Evolutionary conservation across 805 yeast species (phyloP), one percentile per base, ranked within the genome.

Genomic region (Schwanniomyces occidentalis): DNA sequence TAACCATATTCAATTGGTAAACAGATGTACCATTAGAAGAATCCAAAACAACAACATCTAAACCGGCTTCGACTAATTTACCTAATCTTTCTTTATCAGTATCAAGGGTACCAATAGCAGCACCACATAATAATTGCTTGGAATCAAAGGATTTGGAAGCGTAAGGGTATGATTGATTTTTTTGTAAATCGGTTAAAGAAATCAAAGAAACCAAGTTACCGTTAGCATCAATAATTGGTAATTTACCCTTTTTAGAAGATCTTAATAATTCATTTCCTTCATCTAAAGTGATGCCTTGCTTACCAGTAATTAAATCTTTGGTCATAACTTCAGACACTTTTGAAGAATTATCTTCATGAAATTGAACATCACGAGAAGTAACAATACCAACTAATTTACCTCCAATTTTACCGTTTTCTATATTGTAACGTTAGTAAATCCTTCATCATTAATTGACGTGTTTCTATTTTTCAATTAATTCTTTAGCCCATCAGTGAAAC

Each of bases 11-110:
- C 55, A 89, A 64, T 76, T 93, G 99, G 88, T 83, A 93, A 49
- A 85, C 57, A 34, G 99, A 93, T 75, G 95, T 87, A 67, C 99
- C 99, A 75, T 93, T 96, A 45, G 96, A 87, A 18, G 98, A 91
- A 71, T 93, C 99, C 46, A 93, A 54, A 41, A 93, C 81, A 44
- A 93, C 97, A 46, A 93, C 96, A 65, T 93, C 99, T 61, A 93
- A 79, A 55, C 99, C 99, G 37, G 98, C 98, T 36, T 80, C 95
- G 42, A 84, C 97, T 54, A 93, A 79, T 71, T 82, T 76, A 41
- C 63, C 62, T 54, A 93, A 77, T 73, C 99, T 88, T 55, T 75
- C 83, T 60, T 77, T 85, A 70, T 93, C 99, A 53, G 86, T 83
- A 27, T 78, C 84, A 44, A 95, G 73, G 46, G 99, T 93, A 68